Evolutionary conservation across 225 moss, liverwort and hornwort genomes (phyloP).

Genomic region (Bryum argenteum): DNA sequence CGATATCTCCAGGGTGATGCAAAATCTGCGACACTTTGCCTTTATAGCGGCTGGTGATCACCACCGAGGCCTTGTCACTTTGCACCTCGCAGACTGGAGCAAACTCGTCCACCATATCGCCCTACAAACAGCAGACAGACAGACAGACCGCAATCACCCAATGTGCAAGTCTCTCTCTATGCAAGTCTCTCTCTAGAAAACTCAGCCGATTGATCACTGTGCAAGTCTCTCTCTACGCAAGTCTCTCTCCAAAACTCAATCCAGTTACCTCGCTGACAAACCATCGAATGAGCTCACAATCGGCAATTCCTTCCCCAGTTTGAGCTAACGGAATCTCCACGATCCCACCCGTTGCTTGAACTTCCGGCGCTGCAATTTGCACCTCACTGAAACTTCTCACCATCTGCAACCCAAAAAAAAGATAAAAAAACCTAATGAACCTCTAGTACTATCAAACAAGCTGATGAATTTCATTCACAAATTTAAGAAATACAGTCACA

Average conservation of each 20-base stretch:
- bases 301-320: slow-evolving; percentile 98
- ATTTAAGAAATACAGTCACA: not conserved
- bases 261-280: slow-evolving; percentile 76
- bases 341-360: slow-evolving; percentile 57
- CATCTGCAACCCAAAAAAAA: slow-evolving; percentile 17
- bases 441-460: too few relatives aligned
- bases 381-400: slow-evolving; percentile 45
- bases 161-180: slow-evolving; percentile 14
- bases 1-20: slow-evolving; percentile 72
- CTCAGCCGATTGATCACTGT: not conserved
- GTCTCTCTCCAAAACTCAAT: not conserved
- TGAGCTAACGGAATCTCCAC: slow-evolving; percentile 88
- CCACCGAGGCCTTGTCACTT: slow-evolving; percentile 95
- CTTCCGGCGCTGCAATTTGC: slow-evolving; percentile 33
- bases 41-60: slow-evolving; percentile 92
- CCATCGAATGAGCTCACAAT: slow-evolving; percentile 95
- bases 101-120: slow-evolving; percentile 92
- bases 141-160: too few relatives aligned
- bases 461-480: not conserved
- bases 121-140: slow-evolving; percentile 42
- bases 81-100: slow-evolving; percentile 91
- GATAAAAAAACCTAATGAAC: not conserved
- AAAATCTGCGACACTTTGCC: slow-evolving; percentile 77
- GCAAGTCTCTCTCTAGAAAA: slow-evolving; percentile 8
- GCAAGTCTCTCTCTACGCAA: not conserved